Evolutionary conservation across 805 yeast genomes (phyloP).

Genomic region (Candida silvicultrix): DNA sequence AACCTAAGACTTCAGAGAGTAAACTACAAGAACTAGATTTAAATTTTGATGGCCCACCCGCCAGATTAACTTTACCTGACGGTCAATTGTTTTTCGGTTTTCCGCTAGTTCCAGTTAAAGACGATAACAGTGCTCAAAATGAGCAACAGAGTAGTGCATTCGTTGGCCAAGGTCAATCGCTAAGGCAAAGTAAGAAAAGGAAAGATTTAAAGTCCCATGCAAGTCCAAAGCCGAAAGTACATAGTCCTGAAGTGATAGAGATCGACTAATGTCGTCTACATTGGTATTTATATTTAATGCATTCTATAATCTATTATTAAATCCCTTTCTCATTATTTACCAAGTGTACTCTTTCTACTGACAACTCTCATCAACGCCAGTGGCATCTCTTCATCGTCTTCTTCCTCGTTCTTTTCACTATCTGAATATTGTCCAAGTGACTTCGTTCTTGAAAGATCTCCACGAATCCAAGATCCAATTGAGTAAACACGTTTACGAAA

Average conservation of each 20-base stretch:
- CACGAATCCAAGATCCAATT: conserved; percentile 25
- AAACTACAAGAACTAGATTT: conserved; percentile 33
- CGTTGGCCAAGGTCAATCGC: conserved; percentile 67
- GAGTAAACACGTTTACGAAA: conserved; percentile 31
- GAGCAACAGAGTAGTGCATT: conserved; percentile 31
- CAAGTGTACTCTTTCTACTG: conserved; percentile 16
- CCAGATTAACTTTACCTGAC: conserved; percentile 65
- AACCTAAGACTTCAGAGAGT: conserved; percentile 6
- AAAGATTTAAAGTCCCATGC: conserved; percentile 50
- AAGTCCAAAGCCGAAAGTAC: conserved; percentile 54
- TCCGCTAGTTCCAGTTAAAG: conserved; percentile 47
- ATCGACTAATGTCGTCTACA: conserved; percentile 39
- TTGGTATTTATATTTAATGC: background rate
- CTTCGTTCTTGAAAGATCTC: conserved; percentile 13
- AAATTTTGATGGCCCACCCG: conserved; percentile 58
- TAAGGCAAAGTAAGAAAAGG: conserved; percentile 66
- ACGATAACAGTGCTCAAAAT: conserved; percentile 22
- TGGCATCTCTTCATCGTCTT: conserved; percentile 27
- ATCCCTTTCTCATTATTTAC: background rate
- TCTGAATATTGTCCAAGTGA: conserved; percentile 23
- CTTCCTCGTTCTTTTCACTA: conserved; percentile 11
- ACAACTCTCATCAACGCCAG: conserved; percentile 31
- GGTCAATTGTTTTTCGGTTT: conserved; percentile 93
- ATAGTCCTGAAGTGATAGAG: conserved; percentile 76
- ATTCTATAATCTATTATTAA: background rate